Base-by-base conservation (phyloP, 345 rosid genomes). In the Turritis glabra region DNA sequence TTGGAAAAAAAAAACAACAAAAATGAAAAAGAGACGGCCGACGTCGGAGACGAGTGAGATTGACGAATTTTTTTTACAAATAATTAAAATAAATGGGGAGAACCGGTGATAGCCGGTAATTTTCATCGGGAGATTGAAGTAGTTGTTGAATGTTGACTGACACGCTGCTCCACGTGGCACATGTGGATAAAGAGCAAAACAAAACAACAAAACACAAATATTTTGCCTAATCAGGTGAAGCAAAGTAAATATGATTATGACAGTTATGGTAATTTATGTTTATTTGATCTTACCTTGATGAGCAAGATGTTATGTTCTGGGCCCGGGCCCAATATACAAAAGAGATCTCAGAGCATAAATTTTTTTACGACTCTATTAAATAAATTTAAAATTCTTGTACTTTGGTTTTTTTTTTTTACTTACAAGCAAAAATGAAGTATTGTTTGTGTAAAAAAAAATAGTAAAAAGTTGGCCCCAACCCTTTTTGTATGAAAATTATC, bases 101-200 rank as follows among this genome's bases (percentile, higher is more conserved):
- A 6, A 77, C 80, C 62, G 76, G 80, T 27, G 46, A 71, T 64
- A 46, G 27, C 76, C 80, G 53, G 80, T 77, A 71, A 14, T 64
- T 15, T 2, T 0, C 30, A 2, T 13, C 5, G 40, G 10, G 68
- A 37, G 30, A 44, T 44, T 26, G 33, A 13, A 53, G 32, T 41
- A 21, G 55, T 48, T 59, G 75, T 19, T 14, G 19, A 59, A 75
- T 59, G 54, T 64, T 61, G 72, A 77, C 80, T 71, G 80, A 76
- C 80, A 76, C 80, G 65, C 64, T 70, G 61, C 29, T 77, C 26
- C 80, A 77, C 80, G 76, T 71, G 80, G 76, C 80, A 70, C 72
- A 64, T 64, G 67, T 77, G 72, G 80, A 77, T 77, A 77, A 64
- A 71, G 72, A 48, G 67, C 38, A 77, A 56, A 55, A 8, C 67